Conservation (phyloP, 2,329 filamentous ascomycete genomes). For the Plenodomus tracheiphilus region DNA sequence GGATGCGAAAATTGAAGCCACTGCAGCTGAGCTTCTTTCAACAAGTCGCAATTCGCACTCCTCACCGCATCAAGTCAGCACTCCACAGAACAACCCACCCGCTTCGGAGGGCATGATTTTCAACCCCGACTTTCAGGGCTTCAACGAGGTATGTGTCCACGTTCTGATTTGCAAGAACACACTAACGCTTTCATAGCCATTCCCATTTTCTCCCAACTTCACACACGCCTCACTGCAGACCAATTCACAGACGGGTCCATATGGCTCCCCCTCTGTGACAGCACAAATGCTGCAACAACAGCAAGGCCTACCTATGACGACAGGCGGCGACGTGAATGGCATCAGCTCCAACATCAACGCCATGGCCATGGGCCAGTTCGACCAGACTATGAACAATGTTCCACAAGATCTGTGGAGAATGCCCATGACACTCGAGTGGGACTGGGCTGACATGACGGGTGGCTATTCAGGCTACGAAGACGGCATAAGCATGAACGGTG, state of each 20-base stretch:
- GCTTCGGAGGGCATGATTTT: slow-evolving; percentile 33
- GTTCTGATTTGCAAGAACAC: neutral
- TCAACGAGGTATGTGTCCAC: slow-evolving; percentile 39
- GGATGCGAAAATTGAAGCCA: slow-evolving; percentile 44
- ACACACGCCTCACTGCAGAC: slow-evolving; percentile 43
- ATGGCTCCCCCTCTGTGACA: slow-evolving; percentile 36
- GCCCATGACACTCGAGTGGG: slow-evolving; percentile 96
- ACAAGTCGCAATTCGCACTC: slow-evolving; percentile 33
- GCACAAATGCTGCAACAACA: slow-evolving; percentile 37
- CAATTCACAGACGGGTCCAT: slow-evolving; percentile 29
- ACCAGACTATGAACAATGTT: slow-evolving; percentile 74
- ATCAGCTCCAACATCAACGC: slow-evolving; percentile 31
- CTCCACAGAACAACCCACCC: slow-evolving; percentile 15
- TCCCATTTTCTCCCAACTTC: slow-evolving; percentile 47
- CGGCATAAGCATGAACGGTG: slow-evolving; percentile 45
- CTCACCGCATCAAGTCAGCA: slow-evolving; percentile 28
- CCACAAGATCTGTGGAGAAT: slow-evolving; percentile 94
- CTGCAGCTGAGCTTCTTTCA: slow-evolving; percentile 40
- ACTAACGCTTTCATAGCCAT: slow-evolving; percentile 40
- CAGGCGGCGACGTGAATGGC: slow-evolving; percentile 23
- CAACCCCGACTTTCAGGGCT: slow-evolving; percentile 42
- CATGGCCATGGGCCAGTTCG: slow-evolving; percentile 58
- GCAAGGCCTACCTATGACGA: slow-evolving; percentile 26
- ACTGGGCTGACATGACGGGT: slow-evolving; percentile 61
- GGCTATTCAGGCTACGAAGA: slow-evolving; percentile 42